Conservation (phyloP, 441 rosid species). For the Jatropha multifida region DNA sequence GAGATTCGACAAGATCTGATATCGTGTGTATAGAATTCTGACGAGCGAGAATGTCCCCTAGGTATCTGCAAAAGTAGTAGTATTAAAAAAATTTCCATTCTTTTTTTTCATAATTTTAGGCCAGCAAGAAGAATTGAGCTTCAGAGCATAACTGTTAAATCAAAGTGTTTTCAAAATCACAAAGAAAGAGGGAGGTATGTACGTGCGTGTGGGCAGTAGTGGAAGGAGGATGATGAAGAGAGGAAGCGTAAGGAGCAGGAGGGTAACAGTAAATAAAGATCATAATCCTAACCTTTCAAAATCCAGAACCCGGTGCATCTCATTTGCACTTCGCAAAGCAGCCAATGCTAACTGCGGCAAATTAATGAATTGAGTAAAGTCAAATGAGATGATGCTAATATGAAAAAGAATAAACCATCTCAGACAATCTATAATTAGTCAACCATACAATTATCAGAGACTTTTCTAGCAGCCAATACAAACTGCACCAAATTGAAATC, state of each 20-base stretch:
- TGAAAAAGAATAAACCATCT: not conserved
- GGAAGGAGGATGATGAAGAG: not conserved
- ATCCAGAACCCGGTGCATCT: conserved; percentile 52
- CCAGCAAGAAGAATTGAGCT: not conserved
- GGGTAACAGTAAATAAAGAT: not conserved
- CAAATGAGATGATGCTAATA: not conserved
- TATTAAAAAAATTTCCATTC: not conserved
- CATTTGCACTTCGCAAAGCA: conserved; percentile 67
- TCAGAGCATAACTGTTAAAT: not conserved
- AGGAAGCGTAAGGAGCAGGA: not conserved
- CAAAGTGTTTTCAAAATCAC: not conserved
- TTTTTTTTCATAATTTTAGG: not conserved
- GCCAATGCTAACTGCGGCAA: conserved; percentile 82
- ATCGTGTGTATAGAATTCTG: conserved; percentile 51
- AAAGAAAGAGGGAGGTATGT: not conserved
- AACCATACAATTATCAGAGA: not conserved
- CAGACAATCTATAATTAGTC: not conserved
- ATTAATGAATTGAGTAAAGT: conserved; percentile 5
- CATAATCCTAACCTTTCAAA: conserved; percentile 58
- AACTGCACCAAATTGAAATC: conserved; percentile 43
- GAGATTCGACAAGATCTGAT: conserved; percentile 53
- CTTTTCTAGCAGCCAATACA: conserved; percentile 58
- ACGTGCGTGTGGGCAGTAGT: not conserved
- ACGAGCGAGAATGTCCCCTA: conserved; percentile 48
- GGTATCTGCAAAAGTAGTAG: conserved; percentile 49